Percentiles rank a stretch among this genome's conserved stretches.
phyloP scores from a whole-genome alignment of 164 flowering plant genomes.

The Magnolia changhungtana region DNA sequence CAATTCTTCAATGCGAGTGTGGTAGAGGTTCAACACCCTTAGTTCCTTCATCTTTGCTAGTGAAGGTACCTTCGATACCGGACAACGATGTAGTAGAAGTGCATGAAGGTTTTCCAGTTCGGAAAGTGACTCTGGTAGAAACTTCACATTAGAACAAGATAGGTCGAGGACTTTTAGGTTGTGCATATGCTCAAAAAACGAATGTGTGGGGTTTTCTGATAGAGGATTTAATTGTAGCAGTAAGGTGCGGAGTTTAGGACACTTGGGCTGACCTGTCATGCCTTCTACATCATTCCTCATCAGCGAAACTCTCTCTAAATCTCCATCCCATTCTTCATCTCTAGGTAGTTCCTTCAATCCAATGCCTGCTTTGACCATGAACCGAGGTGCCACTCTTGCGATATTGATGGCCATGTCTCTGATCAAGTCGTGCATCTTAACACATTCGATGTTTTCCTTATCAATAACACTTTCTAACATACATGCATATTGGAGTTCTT shows the following conservation, averaged over 20 bases:
- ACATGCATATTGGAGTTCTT: conserved; percentile 16
- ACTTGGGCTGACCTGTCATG: conserved; percentile 8
- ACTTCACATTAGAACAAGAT: conserved; percentile 9
- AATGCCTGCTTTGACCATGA: conserved; percentile 18
- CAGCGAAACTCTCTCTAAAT: conserved; percentile 13
- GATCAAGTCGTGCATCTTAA: conserved; percentile 39
- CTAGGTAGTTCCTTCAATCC: conserved; percentile 9
- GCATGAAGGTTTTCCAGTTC: conserved; percentile 13
- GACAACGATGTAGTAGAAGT: conserved; percentile 1
- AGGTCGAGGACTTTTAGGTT: conserved; percentile 26
- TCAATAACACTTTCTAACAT: conserved; percentile 14
- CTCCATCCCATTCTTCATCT: conserved; percentile 6
- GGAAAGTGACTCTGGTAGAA: conserved; percentile 26
- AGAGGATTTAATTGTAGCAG: conserved; percentile 9
- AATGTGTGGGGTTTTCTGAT: conserved; percentile 1
- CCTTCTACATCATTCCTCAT: conserved; percentile 13
- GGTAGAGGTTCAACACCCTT: conserved; percentile 9
- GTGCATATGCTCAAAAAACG: conserved; percentile 24
- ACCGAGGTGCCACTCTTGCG: conserved; percentile 3
- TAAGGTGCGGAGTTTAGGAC: conserved; percentile 20
- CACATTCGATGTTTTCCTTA: background rate
- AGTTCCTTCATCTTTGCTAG: conserved; percentile 9
- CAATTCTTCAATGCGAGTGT: background rate
- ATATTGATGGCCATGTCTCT: conserved; percentile 30
- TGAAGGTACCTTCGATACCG: conserved; percentile 7